Percentiles rank a stretch among this genome's conserved stretches.
These are phyloP conservation scores for Auricularia auricula-judae DNA, from an alignment of 768 basidiomycete species.

Conservation along the genomic window DNA sequence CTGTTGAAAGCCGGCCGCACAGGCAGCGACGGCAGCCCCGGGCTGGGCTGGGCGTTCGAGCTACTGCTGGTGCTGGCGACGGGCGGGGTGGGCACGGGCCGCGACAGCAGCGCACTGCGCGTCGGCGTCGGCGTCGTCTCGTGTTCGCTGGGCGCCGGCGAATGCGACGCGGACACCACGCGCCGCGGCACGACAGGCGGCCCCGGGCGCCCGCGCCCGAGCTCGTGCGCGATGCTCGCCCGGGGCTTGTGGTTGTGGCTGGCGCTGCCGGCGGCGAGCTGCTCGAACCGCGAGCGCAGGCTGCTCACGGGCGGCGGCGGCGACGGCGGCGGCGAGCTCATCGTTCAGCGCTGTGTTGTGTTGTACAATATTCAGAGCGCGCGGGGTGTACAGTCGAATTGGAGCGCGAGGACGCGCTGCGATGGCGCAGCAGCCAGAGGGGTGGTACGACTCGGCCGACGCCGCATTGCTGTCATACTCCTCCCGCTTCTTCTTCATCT, in stretches of 20 bases:
- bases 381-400: too few relatives aligned
- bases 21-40: constrained; percentile 6
- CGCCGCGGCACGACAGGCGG: constrained; percentile 31
- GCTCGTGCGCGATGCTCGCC: constrained; percentile 7
- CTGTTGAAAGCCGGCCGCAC: constrained; percentile 2
- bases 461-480: too few relatives aligned
- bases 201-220: constrained; percentile 12
- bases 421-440: too few relatives aligned
- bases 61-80: constrained; percentile 6
- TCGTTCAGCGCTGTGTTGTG: too few relatives aligned
- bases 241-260: constrained; percentile 10
- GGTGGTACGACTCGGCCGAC: too few relatives aligned
- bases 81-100: constrained; percentile 29
- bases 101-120: constrained; percentile 22
- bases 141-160: constrained; percentile 14
- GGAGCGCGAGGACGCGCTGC: too few relatives aligned
- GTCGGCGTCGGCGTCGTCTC: constrained; percentile 1
- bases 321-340: background rate
- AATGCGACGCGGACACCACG: constrained; percentile 14
- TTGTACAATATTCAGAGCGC: too few relatives aligned
- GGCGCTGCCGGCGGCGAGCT: constrained; percentile 33
- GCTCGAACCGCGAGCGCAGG: constrained; percentile 61
- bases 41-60: constrained; percentile 6
- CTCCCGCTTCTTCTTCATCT: too few relatives aligned
- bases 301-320: constrained; percentile 40